Base-by-base conservation (phyloP, 2,329 filamentous ascomycete species). In the Capronia coronata region DNA sequence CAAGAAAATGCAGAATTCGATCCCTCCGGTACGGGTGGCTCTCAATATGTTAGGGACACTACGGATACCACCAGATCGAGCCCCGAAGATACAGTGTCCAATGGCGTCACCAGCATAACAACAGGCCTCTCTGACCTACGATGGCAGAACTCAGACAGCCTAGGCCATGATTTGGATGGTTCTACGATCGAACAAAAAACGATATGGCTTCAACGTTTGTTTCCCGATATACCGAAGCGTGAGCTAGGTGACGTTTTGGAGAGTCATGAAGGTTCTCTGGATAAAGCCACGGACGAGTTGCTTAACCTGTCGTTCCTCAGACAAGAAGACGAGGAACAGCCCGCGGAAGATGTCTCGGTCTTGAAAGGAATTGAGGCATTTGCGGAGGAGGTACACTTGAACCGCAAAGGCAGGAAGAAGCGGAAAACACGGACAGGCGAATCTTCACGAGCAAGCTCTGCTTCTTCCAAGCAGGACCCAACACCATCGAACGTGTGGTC, bases 291-390 rank as follows among this genome's bases (percentile, higher is more conserved):
- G 54, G 88, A 95, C 60, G 82, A 88, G 51, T 71, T 97, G 10
- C 75, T 96, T 25, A 94, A 86, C 57, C 75, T 87, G 11, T 80
- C 86, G 16, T 88, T 84, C 62, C 81, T 96, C 3, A 80, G 87
- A 50, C 80, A 88, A 49, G 76, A 74, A 1, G 78, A 78, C 0
- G 73, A 79, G 46, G 72, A 77, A 13, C 68, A 67, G 30, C 69
- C 74, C 2, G 69, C 65, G 2, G 65, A 67, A 40, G 69, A 67
- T 27, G 66, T 70, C 14, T 61, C 71, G 3, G 64, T 71, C 1
- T 71, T 75, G 1, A 91, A 86, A 63, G 87, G 89, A 0, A 73
- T 96, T n/a, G 88, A 96, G 50, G 88, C 79, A 0, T 95, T 95
- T 63, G 81, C 79, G 18, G 75, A 79, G 32, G 75, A 75, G 64